Conservation (phyloP, 495 filamentous ascomycete genomes). For the Aspergillus ostianus region DNA sequence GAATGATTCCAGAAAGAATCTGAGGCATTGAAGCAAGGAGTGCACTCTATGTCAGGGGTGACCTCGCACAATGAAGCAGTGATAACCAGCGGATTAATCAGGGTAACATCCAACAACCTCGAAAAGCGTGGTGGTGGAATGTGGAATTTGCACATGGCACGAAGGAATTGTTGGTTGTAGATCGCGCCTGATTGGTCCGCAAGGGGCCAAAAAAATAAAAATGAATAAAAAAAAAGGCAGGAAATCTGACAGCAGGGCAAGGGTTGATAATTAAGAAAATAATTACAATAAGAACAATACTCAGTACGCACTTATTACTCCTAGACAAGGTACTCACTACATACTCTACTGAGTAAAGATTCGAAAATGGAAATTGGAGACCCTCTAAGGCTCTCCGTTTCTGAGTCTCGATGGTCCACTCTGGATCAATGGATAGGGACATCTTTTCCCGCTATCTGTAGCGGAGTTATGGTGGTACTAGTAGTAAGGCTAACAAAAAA, state of each 20-base stretch:
- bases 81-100: neutral
- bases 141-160: neutral
- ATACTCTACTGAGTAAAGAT: neutral
- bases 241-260: neutral
- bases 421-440: neutral
- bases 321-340: neutral
- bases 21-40: neutral
- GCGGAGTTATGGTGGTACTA: neutral
- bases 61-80: neutral
- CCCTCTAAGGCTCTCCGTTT: neutral
- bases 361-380: neutral
- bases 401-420: neutral
- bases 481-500: neutral
- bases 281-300: too few relatives aligned
- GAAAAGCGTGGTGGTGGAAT: neutral
- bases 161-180: neutral
- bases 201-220: neutral
- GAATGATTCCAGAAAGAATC: neutral
- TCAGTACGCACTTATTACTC: too few relatives aligned
- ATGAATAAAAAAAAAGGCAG: too few relatives aligned
- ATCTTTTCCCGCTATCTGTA: slow-evolving; percentile 1
- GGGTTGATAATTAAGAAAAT: too few relatives aligned
- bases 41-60: neutral
- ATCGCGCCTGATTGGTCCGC: neutral
- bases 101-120: neutral